Conservation (phyloP, 1,139 yeast genomes). For the Arxiozyma slooffiae region DNA sequence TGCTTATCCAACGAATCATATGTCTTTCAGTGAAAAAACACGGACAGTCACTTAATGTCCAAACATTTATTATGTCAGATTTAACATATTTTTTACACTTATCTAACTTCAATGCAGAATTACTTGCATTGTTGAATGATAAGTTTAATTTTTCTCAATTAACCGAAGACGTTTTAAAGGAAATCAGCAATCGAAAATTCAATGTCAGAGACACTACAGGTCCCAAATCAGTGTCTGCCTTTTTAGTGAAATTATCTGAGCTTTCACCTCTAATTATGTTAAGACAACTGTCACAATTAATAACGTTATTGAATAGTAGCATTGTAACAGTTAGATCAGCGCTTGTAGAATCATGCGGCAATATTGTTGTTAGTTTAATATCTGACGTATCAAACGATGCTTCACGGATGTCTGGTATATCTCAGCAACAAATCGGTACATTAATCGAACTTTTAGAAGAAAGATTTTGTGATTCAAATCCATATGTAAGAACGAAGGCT, state of each 20-base stretch:
- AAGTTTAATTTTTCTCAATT: constrained; percentile 61
- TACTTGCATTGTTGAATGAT: constrained; percentile 51
- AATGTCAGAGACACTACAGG: constrained; percentile 79
- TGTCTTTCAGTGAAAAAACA: constrained; percentile 68
- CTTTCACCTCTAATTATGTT: constrained; percentile 61
- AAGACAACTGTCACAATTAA: constrained; percentile 68
- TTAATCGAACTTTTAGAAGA: constrained; percentile 66
- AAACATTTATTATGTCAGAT: constrained; percentile 69
- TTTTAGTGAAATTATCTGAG: constrained; percentile 64
- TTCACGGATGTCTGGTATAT: constrained; percentile 34
- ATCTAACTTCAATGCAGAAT: constrained; percentile 69
- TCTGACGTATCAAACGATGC: constrained; percentile 11
- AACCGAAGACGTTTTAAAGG: constrained; percentile 72
- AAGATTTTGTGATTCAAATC: constrained; percentile 72
- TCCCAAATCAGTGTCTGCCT: constrained; percentile 70
- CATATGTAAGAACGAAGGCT: constrained; percentile 79
- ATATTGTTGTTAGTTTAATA: constrained; percentile 47
- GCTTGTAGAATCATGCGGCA: constrained; percentile 82
- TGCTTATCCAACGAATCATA: constrained; percentile 52
- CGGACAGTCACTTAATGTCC: constrained; percentile 59
- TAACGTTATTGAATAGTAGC: constrained; percentile 65
- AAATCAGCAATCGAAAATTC: constrained; percentile 64
- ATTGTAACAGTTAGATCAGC: constrained; percentile 78
- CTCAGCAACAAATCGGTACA: constrained; percentile 47
- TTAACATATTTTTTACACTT: constrained; percentile 75